Base-by-base conservation (phyloP, 768 basidiomycete species). In the Termitomyces sp. region DNA sequence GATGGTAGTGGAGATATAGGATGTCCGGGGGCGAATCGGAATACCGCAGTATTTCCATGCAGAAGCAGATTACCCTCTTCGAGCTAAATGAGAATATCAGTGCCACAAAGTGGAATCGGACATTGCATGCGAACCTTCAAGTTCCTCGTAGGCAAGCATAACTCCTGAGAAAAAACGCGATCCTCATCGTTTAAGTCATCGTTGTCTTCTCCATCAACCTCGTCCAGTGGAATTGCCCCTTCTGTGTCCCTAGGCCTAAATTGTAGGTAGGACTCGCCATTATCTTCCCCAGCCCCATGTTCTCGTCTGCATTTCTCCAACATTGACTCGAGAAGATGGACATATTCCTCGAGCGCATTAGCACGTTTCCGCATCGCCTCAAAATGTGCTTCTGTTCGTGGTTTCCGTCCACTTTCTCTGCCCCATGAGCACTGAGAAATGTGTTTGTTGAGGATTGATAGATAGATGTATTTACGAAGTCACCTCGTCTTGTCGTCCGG, bases 351-450 rank as follows among this genome's bases (percentile, higher is more conserved):
- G 2, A 77, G 68, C 5, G 73, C 74, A 50, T 74, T 69, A 15
- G 69, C 68, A 30, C 70, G 70, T 60, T 77, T 75, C 48, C 72
- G 67, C 67, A 78, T 69, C 4, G 76, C 72, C 60, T 79, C 75
- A 53, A 77, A 77, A 53, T 76, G 74, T 23, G 74, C 74, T 66
- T 78, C 76, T 12, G 74, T 77, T 45, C 74, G 72, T 38, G 73
- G 73, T 56, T 73, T 71, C 28, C 75, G 74, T 12, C 71, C 69
- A 21, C 66, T 70, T 50, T 76, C 75, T 60, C 73, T 70, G 23
- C 72, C 73, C 74, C 75, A 79, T 50, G 73, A 63, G 57, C 78
- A 79, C 78, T 79, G 55, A 15, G 33, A 35, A 54, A 59, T 1
- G 31, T 15, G 17, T 17, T 53, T 37, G 53, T 28, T 53, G 14